A percentile compares a stretch with the other conserved stretches of the same genome.
Conservation (phyloP, 2,329 filamentous ascomycete genomes). For the Sporothrix globosa region DNA sequence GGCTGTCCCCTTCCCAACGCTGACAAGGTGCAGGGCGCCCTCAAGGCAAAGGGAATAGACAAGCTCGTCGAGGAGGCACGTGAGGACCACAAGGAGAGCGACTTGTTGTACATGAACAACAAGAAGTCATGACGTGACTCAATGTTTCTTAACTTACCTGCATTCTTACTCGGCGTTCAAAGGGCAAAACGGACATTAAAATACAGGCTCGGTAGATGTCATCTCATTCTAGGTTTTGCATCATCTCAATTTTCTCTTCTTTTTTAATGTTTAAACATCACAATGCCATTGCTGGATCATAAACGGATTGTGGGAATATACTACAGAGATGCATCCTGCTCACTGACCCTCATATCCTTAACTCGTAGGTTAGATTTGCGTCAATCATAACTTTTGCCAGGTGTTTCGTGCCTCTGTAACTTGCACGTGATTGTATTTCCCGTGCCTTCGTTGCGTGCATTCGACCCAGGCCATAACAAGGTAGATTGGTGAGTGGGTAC, state of each 20-base stretch:
- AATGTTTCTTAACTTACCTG: background rate
- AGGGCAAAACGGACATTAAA: background rate
- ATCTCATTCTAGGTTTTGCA: constrained; percentile 5
- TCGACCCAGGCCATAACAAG: background rate
- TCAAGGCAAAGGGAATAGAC: constrained; percentile 90
- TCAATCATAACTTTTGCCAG: background rate
- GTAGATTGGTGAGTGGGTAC: constrained; percentile 20
- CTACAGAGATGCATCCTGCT: background rate
- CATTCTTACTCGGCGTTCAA: background rate
- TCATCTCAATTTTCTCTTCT: constrained; percentile 9
- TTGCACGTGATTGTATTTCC: constrained; percentile 20
- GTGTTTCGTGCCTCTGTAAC: background rate
- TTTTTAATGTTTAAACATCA: background rate
- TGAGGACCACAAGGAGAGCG: constrained; percentile 86
- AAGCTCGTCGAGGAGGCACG: constrained; percentile 89
- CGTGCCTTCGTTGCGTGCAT: background rate
- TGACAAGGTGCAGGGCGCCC: constrained; percentile 63
- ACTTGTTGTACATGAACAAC: constrained; percentile 62
- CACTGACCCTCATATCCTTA: background rate
- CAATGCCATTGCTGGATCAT: background rate
- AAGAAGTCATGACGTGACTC: constrained; percentile 43
- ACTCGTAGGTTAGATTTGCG: background rate
- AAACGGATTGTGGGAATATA: background rate
- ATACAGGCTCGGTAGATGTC: background rate
- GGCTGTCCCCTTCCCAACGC: background rate